Conservation (phyloP, 345 rosid species). For the Rhodamnia rubescens region DNA sequence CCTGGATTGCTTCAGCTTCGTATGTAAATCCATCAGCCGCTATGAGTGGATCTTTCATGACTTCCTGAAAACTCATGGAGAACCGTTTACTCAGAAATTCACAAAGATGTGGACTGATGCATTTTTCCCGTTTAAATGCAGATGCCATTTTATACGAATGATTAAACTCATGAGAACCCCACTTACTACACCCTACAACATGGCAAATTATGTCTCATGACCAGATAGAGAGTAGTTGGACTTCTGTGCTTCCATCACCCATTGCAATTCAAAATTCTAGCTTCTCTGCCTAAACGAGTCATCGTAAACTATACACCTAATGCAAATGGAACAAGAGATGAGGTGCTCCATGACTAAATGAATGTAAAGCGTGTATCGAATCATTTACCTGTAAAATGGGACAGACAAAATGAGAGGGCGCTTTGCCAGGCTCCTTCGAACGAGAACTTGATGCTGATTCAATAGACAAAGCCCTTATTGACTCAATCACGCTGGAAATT, state of each 20-base stretch:
- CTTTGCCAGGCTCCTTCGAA: conserved; percentile 30
- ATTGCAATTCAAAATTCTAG: background rate
- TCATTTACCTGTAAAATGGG: conserved; percentile 79
- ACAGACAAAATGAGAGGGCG: conserved; percentile 80
- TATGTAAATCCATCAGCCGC: conserved; percentile 92
- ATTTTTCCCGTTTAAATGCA: background rate
- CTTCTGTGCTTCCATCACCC: background rate
- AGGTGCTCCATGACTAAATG: background rate
- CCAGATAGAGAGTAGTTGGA: background rate
- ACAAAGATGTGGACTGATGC: background rate
- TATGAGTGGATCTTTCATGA: conserved; percentile 79
- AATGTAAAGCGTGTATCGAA: background rate
- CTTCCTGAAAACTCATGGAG: conserved; percentile 32
- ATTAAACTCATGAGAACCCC: background rate
- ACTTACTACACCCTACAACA: background rate
- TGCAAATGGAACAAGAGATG: background rate
- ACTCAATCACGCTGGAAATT: conserved; percentile 37
- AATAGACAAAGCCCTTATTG: conserved; percentile 29
- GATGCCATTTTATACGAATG: background rate
- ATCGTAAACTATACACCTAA: background rate
- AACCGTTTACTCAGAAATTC: background rate
- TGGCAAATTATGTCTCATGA: background rate
- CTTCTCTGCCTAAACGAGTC: background rate
- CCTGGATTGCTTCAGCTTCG: conserved; percentile 77
- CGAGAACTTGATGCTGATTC: conserved; percentile 14